Conservation (phyloP, 2,329 filamentous ascomycete species). For the Alternaria arbusti region DNA sequence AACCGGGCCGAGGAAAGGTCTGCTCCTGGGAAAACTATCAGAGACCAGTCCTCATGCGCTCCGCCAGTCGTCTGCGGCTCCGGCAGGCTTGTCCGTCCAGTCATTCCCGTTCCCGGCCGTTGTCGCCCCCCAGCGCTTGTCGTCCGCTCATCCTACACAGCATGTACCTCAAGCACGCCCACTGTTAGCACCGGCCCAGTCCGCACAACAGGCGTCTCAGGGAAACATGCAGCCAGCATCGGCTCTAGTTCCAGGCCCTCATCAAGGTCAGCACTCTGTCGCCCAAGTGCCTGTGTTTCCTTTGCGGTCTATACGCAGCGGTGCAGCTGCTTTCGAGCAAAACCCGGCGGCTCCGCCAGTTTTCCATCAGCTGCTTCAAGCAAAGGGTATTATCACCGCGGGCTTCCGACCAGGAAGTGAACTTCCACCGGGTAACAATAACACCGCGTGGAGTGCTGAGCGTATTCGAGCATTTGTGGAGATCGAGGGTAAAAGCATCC, state of each 20-base stretch:
- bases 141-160: neutral
- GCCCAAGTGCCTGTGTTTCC: neutral
- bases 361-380: neutral
- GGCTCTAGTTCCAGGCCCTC: neutral
- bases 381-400: neutral
- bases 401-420: neutral
- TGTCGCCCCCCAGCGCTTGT: neutral
- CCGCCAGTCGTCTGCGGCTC: neutral
- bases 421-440: neutral
- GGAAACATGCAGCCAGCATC: neutral
- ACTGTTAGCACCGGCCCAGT: neutral
- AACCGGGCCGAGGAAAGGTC: neutral
- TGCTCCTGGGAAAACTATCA: neutral
- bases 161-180: neutral
- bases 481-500: neutral
- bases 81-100: neutral
- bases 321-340: neutral
- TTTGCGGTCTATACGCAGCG: neutral
- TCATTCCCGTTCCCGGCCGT: neutral
- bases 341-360: neutral
- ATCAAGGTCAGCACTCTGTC: neutral
- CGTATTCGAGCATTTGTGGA: slow-evolving; percentile 3
- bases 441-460: slow-evolving; percentile 5
- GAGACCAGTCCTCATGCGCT: too few species aligned
- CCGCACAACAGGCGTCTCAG: neutral